Evolutionary conservation across 441 rosid genomes (phyloP).

Genomic region (Gossypium davidsonii): DNA sequence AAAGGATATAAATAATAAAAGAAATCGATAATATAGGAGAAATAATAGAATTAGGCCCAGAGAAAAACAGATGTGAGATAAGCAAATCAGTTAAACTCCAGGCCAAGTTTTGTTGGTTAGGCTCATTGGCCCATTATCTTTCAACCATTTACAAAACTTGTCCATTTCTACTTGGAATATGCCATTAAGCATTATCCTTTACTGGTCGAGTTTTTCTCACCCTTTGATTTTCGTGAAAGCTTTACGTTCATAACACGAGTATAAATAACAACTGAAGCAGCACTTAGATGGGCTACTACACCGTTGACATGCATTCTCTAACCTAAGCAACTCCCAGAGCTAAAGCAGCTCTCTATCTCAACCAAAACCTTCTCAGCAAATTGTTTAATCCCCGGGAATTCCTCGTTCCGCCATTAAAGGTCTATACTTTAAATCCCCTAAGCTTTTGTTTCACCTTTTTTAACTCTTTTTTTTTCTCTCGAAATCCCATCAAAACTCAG

Average conservation of each 20-base stretch:
- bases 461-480: neutral
- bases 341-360: neutral
- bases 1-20: too few relatives aligned
- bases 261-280: neutral
- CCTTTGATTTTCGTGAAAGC: neutral
- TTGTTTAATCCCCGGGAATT: conserved; percentile 9
- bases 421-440: conserved; percentile 16
- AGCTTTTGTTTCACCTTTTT: conserved; percentile 3
- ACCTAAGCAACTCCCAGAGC: neutral
- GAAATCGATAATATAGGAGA: too few relatives aligned
- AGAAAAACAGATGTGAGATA: too few relatives aligned
- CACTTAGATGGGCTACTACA: neutral
- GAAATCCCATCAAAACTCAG: neutral
- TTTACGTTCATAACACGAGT: neutral
- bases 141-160: neutral
- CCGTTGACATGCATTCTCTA: neutral
- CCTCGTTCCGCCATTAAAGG: conserved; percentile 24
- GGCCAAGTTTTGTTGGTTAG: neutral
- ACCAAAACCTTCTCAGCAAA: neutral
- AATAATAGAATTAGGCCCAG: too few relatives aligned
- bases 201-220: neutral
- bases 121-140: neutral
- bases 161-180: neutral
- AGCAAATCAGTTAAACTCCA: neutral
- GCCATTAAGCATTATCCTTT: neutral